Base-by-base conservation (phyloP, 176 grass and related monocot genomes). In the Microstegium vimineum region DNA sequence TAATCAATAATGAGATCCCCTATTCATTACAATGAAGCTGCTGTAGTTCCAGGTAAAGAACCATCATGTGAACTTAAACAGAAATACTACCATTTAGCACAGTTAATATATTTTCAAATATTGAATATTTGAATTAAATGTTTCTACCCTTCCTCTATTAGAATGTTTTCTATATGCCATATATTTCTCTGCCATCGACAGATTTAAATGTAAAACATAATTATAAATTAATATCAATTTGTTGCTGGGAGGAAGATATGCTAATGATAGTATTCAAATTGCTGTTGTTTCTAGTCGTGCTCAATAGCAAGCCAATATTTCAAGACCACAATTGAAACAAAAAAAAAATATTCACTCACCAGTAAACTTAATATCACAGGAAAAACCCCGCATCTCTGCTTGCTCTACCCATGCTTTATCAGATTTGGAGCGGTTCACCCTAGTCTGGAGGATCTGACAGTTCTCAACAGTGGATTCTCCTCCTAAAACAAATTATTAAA, bases 361-460 rank as follows among this genome's bases (percentile, higher is more conserved):
- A n/a, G 90, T 91, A 77, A 98, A 98, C 78, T 91, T 89, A 61
- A 98, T 86, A 76, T 94, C 90, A 26, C 95, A 98, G 35, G 95
- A 98, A 85, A 92, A 97, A 47, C 95, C 92, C 35, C 37, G 60
- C 79, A 98, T 83, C 56, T 94, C 92, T 14, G 86, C 80, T 81
- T 94, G 71, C 35, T 87, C 86, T 33, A 98, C 79, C 92, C 88
- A 93, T 63, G 90, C 41, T 83, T 98, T 98, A 82, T 92, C 81
- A 69, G 95, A 94, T 81, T 98, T 98, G 22, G 84, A 91, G 20
- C 95, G 70, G 42, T 98, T 98, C 10, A 94, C 95, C 66, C 95
- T 89, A 63, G 95, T 94, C 61, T 94, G 95, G 22, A 98, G 95
- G 68, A 98, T 92, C 61, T 98, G 95, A 82, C 95, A 98, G 81